These are phyloP conservation scores for Dothideomycetidae sp. DNA, from an alignment of 2,329 filamentous ascomycete species.

Conservation along the genomic window DNA sequence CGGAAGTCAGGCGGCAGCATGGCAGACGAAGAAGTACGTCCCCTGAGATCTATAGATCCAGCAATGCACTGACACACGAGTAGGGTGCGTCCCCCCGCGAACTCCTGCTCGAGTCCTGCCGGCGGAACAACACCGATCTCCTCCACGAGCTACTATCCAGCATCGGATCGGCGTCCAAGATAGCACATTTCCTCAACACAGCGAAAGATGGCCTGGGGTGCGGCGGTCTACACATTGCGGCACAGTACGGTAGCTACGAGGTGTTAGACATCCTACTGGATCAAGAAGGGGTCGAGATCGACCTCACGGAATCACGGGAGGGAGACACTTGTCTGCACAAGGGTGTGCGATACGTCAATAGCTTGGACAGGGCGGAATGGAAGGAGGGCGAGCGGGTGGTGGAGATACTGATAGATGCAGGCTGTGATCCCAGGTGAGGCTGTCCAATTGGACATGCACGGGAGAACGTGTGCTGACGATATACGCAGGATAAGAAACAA, in stretches of 20 bases:
- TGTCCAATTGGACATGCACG: slow-evolving; percentile 1
- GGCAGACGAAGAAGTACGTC: slow-evolving; percentile 12
- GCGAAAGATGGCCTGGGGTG: slow-evolving; percentile 78
- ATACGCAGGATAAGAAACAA: slow-evolving; percentile 48
- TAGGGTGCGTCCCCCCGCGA: slow-evolving; percentile 68
- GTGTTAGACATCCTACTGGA: slow-evolving; percentile 70
- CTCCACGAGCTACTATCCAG: slow-evolving; percentile 57
- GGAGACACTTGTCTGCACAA: slow-evolving; percentile 68
- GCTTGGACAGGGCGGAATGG: slow-evolving; percentile 47
- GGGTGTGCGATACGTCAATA: slow-evolving; percentile 64
- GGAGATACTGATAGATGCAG: slow-evolving; percentile 71
- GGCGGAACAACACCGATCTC: slow-evolving; percentile 80
- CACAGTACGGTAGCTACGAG: slow-evolving; percentile 72
- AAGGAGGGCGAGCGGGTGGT: slow-evolving; percentile 52
- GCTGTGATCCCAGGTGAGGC: slow-evolving; percentile 42
- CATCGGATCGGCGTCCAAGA: slow-evolving; percentile 41
- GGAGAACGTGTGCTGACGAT: slow-evolving; percentile 4
- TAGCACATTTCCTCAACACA: slow-evolving; percentile 68
- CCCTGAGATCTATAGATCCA: background rate
- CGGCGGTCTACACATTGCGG: slow-evolving; percentile 79
- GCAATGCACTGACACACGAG: background rate
- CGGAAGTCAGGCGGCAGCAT: slow-evolving; percentile 6
- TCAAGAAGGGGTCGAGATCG: slow-evolving; percentile 73
- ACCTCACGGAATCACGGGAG: slow-evolving; percentile 56
- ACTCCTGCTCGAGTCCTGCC: slow-evolving; percentile 80